A percentile compares a stretch with the other conserved stretches of the same genome.
Conservation (phyloP, 2,329 filamentous ascomycete genomes). For the Coniochaeta pulveracea region DNA sequence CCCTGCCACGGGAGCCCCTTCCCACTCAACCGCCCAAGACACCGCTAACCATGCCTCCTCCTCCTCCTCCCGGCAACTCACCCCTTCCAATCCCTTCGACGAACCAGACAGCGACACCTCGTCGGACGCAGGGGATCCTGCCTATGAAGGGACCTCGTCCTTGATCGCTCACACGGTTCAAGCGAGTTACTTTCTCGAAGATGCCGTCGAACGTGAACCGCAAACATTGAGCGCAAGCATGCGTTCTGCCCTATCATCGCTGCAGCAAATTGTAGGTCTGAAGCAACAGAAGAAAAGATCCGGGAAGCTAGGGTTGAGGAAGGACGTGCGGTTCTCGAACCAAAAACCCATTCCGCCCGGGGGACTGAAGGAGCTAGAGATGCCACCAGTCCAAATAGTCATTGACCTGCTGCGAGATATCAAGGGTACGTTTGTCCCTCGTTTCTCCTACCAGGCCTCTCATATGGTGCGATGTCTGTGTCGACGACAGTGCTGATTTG, state of each 20-base stretch:
- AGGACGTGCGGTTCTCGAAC: constrained; percentile 32
- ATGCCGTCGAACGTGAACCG: constrained; percentile 34
- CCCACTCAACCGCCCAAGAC: background rate
- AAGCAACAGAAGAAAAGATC: constrained; percentile 26
- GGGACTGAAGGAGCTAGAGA: constrained; percentile 36
- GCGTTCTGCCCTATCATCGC: constrained; percentile 36
- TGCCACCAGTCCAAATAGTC: constrained; percentile 41
- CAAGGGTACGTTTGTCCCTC: constrained; percentile 23
- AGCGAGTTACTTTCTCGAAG: constrained; percentile 19
- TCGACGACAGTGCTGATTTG: constrained; percentile 2
- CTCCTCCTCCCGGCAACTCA: background rate
- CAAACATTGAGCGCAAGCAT: constrained; percentile 36
- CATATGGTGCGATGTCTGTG: background rate
- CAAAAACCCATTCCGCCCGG: constrained; percentile 33
- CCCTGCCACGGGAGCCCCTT: background rate
- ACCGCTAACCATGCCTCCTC: background rate
- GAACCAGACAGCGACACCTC: background rate
- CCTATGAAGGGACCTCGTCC: constrained; percentile 1
- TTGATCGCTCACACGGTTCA: constrained; percentile 1
- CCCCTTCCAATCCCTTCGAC: background rate
- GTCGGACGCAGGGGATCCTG: background rate
- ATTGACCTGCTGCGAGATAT: constrained; percentile 35
- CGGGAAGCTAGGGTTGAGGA: constrained; percentile 14
- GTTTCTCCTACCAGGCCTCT: background rate
- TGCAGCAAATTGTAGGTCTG: constrained; percentile 40